phyloP scores from a whole-genome alignment of 1,139 yeast genomes.

The Saccharomyces hybrid region DNA sequence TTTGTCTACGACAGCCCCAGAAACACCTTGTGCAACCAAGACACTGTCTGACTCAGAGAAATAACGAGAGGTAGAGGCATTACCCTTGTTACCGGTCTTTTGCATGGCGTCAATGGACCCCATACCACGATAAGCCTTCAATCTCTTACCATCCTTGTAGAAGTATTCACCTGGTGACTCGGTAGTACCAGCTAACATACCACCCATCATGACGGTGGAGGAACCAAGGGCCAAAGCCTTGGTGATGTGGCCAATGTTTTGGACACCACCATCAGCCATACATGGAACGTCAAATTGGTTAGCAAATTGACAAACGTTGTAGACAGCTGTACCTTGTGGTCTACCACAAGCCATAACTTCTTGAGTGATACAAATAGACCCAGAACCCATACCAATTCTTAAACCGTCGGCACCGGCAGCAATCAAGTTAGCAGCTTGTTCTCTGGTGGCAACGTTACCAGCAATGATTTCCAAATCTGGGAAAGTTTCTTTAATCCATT shows the following conservation, averaged over 20 bases:
- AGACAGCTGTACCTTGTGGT: conserved; percentile 84
- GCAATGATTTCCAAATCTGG: conserved; percentile 86
- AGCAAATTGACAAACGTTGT: conserved; percentile 37
- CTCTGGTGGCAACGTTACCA: conserved; percentile 98
- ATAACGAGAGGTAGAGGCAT: conserved; percentile 97
- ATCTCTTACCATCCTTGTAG: conserved; percentile 96
- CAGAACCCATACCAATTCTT: conserved; percentile 99
- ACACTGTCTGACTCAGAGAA: conserved; percentile 94
- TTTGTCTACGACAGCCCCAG: conserved; percentile 94
- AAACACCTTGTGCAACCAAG: conserved; percentile 97
- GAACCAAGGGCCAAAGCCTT: conserved; percentile 97
- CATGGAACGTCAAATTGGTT: conserved; percentile 42
- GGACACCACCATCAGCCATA: conserved; percentile 99
- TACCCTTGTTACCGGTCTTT: conserved; percentile 78
- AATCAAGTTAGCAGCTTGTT: conserved; percentile 94
- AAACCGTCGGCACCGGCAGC: conserved; percentile 97
- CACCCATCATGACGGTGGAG: conserved; percentile 98
- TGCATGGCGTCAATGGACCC: conserved; percentile 99
- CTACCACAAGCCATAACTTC: conserved; percentile 99
- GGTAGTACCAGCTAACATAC: conserved; percentile 95
- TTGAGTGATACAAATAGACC: conserved; percentile 97
- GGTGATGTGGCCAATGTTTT: conserved; percentile 96
- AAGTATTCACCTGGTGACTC: conserved; percentile 99
- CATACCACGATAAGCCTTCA: conserved; percentile 98
- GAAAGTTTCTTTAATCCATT: conserved; percentile 76